Evolutionary conservation across 164 flowering plant genomes (phyloP), one percentile per base, ranked within the genome.

Genomic region (Cinnamomum micranthum): DNA sequence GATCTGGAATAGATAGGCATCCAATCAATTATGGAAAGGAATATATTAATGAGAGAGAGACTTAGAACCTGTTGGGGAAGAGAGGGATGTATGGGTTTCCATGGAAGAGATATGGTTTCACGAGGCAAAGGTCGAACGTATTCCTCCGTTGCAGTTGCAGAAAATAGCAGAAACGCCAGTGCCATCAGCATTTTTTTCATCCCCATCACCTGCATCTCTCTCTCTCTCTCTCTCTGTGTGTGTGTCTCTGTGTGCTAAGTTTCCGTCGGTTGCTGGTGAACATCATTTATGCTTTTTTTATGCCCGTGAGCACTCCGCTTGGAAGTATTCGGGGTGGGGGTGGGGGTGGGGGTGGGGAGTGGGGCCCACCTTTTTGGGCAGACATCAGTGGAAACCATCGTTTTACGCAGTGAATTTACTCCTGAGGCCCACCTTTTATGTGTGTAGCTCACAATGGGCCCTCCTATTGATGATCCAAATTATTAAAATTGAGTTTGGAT

Each of bases 101-200:
- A 88, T 68, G 87, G 89, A 41, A 92, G 84, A 13, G 82, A 69
- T 1, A 92, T 79, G 6, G 77, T 73, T 60, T 88, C 75, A 1
- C 98, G 88, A 73, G 98, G 93, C 72, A 63, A 77, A 0, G 98
- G 95, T 20, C 98, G 87, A 64, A 90, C 85, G 70, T 94, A 94
- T 20, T 88, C 94, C 5, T 83, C 86, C 0, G 69, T 71, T 14
- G 78, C 81, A 20, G 74, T 33, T 1, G 72, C 76, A 25, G 76
- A 82, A 25, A 81, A 33, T 19, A 84, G 33, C 14, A 84, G 9
- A 6, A 80, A 64, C 47, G 80, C 23, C 72, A 72, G 6, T 31
- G 35, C 75, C 70, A 72, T 20, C 28, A 77, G 14, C 47, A 66
- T 27, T 28, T 25, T 6, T 35, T 15, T 2, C 41, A 5, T 28